phyloP scores from a whole-genome alignment of 495 filamentous ascomycete genomes.

The Mycothermus thermophilus region DNA sequence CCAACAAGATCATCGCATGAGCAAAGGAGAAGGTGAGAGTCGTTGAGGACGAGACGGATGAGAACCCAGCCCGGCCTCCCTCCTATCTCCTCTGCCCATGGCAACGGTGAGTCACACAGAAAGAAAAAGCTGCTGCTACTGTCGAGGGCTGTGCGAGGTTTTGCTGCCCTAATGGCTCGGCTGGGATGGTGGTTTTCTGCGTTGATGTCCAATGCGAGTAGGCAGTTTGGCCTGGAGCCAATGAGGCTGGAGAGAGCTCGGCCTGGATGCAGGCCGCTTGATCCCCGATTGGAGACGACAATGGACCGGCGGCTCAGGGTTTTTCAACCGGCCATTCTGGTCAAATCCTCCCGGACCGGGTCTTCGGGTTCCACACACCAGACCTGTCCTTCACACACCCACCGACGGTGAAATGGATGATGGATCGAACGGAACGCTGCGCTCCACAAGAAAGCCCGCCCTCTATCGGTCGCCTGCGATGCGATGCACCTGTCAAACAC shows the following conservation, averaged over 20 bases:
- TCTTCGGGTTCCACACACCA: constrained; percentile 3
- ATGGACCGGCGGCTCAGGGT: not conserved
- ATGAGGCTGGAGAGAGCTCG: constrained; percentile 19
- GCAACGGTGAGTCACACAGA: constrained; percentile 23
- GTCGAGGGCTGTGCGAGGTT: constrained; percentile 21
- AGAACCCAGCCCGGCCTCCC: constrained; percentile 6
- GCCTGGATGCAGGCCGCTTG: constrained; percentile 21
- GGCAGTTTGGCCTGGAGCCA: constrained; percentile 22
- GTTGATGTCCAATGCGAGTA: constrained; percentile 35
- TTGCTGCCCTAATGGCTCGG: constrained; percentile 25
- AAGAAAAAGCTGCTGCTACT: constrained; percentile 10
- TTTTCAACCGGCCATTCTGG: not conserved
- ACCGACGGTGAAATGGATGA: too few species aligned
- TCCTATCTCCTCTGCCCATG: constrained; percentile 5
- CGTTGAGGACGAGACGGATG: constrained; percentile 4
- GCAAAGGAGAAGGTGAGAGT: constrained; percentile 2
- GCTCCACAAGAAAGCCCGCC: too few species aligned
- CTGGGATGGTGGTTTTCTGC: constrained; percentile 21
- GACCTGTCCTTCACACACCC: not conserved
- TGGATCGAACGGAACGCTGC: too few species aligned
- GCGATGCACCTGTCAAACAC: too few species aligned
- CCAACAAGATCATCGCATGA: constrained; percentile 20
- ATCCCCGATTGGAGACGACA: constrained; percentile 23
- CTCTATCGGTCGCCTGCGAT: too few species aligned
- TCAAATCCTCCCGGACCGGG: constrained; percentile 5